A percentile compares a stretch with the other conserved stretches of the same genome.
phyloP scores from a whole-genome alignment of 805 yeast species.

The Myxozyma melibiosi region DNA sequence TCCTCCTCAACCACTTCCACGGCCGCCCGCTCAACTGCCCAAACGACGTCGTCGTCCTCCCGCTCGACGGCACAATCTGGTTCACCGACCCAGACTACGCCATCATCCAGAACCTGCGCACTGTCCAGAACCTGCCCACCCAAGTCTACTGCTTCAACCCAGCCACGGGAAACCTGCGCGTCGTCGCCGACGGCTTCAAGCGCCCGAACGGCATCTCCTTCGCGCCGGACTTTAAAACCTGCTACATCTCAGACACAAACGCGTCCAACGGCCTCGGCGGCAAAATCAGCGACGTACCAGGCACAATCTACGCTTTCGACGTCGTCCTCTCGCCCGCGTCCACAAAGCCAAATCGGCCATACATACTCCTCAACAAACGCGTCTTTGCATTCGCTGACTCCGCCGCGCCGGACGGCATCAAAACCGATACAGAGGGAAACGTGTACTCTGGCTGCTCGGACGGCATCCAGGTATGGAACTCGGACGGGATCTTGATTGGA shows the following conservation, averaged over 20 bases:
- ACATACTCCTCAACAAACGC: constrained; percentile 34
- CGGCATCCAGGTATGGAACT: constrained; percentile 40
- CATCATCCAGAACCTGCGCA: constrained; percentile 32
- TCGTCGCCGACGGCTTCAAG: constrained; percentile 47
- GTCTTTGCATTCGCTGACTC: constrained; percentile 38
- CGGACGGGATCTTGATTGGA: constrained; percentile 36
- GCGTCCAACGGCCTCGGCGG: constrained; percentile 31
- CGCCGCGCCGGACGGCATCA: constrained; percentile 41
- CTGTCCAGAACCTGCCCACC: constrained; percentile 31
- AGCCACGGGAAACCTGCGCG: constrained; percentile 28
- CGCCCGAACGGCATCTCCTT: constrained; percentile 76
- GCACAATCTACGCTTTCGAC: constrained; percentile 39
- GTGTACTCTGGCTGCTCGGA: constrained; percentile 40
- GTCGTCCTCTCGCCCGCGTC: constrained; percentile 27
- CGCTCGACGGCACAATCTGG: constrained; percentile 39
- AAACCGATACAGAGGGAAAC: constrained; percentile 36
- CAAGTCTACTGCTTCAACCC: constrained; percentile 50
- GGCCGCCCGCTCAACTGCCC: constrained; percentile 39
- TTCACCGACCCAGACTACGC: constrained; percentile 41
- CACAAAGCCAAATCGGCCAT: constrained; percentile 19
- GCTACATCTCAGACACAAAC: constrained; percentile 55
- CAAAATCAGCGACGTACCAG: constrained; percentile 16
- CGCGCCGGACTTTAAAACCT: constrained; percentile 45
- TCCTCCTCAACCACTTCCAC: constrained; percentile 35
- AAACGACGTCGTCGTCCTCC: constrained; percentile 38